Base-by-base conservation (phyloP, 2,329 filamentous ascomycete species). In the Fusarium transvaalense region DNA sequence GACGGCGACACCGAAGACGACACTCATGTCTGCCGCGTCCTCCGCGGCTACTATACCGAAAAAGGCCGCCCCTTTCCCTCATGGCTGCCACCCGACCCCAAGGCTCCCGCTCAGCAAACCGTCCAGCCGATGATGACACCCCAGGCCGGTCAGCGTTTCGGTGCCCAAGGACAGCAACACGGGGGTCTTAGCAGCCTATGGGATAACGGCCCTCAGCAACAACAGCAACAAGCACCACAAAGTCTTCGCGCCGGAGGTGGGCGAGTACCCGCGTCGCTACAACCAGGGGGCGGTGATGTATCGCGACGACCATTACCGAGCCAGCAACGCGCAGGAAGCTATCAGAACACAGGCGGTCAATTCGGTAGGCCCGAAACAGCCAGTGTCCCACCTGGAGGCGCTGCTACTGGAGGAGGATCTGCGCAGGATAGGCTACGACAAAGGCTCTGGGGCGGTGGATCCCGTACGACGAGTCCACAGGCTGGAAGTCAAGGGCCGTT, bases 11-110 rank as follows among this genome's bases (percentile, higher is more conserved):
- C 89, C 66, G 87, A 97, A 80, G 94, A 98, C 82, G 93, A 97
- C 82, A 97, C 94, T 4, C 94, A 98, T 82, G 92, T 98, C 75
- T 97, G 93, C 81, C 92, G 96, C 74, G 94, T 97, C 35, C 88
- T 99, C 27, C 92, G 96, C 74, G 91, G 89, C 73, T 97, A 98
- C 85, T 98, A 99, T 84, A 88, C 85, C 52, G 94, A 98, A 79
- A 96, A 97, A 76, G 92, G 91, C 71, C 89, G 90, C 23, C 85
- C 89, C 3, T 92, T 94, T 67, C 96, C 96, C 1, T 81, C 84
- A 72, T 98, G 96, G 95, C 89, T 98, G 10, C 93, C 94, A 10
- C 90, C 92, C 8, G 93, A 97, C 78, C 94, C 93, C n/a, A 95
- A 93, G 80, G 78, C 77, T 13, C 61, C 61, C 38, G 27, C 74